Evolutionary conservation across 2,329 filamentous ascomycete species (phyloP), one percentile per base, ranked within the genome.

Genomic region (Westerdykella sp.): DNA sequence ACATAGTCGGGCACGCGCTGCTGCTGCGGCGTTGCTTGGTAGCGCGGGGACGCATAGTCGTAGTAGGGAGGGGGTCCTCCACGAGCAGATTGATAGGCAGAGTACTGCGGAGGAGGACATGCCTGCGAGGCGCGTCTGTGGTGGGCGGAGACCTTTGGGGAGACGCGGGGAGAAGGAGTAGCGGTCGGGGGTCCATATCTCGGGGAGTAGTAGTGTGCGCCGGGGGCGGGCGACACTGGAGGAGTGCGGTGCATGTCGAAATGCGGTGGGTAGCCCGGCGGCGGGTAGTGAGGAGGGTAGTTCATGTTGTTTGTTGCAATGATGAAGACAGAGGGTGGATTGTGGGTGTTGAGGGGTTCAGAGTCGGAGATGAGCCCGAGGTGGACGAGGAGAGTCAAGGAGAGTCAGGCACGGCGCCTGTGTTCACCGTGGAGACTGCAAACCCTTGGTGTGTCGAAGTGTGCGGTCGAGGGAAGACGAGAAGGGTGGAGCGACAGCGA

Each of bases 1-100:
- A 83, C 80, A 81, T 78, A 76, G 69, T 82, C 78, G 66, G 69
- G 60, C 67, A 77, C 73, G 69, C 69, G 76, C 71, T 69, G 73
- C 4, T 4, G 25, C 25, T 28, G 32, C 65, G 70, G 72, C 65
- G 72, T 76, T 66, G 65, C 74, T 66, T 59, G 57, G 47, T 56
- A 52, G 66, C 59, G 62, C 44, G 56, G 59, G 28, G 60, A 52
- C 37, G 52, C 22, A 46, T 71, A 74, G 45, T 65, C 62, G 48
- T 68, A 68, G 49, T 71, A 70, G 40, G 69, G 69, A 50, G 73
- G 58, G 42, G 47, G 48, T 42, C 49, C 51, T 54, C 57, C 57
- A 46, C 66, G 59, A 56, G 61, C 55, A 32, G 60, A 50, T 46
- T 56, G 53, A 51, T 64, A 60, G 39, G 61, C 66, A 42, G 63